Conservation (phyloP, 768 basidiomycete species). For the Hypholoma fasciculare region DNA sequence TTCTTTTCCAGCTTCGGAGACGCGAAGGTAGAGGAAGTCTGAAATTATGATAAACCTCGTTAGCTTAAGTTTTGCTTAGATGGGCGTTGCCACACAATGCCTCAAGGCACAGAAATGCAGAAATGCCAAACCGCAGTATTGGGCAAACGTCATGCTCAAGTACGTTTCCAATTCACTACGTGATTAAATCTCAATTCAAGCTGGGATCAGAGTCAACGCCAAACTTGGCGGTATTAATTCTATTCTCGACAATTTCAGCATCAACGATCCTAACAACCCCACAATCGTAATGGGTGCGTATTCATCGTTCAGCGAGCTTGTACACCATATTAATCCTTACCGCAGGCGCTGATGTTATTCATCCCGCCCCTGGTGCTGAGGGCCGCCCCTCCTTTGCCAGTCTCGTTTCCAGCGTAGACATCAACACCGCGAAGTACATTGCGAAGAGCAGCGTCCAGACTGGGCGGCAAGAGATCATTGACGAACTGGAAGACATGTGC, state of each 20-base stretch:
- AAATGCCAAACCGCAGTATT: constrained; percentile 74
- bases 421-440: constrained; percentile 67
- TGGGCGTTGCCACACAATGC: constrained; percentile 82
- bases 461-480: constrained; percentile 73
- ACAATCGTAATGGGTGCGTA: constrained; percentile 75
- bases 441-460: constrained; percentile 60
- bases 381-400: constrained; percentile 80
- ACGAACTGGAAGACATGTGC: constrained; percentile 65
- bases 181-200: neutral
- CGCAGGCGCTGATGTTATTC: constrained; percentile 78
- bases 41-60: neutral
- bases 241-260: constrained; percentile 59
- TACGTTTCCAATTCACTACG: constrained; percentile 29
- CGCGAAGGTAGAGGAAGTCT: constrained; percentile 21
- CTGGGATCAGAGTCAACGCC: constrained; percentile 62
- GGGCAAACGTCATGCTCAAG: constrained; percentile 82
- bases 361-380: constrained; percentile 77
- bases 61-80: constrained; percentile 32
- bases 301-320: neutral
- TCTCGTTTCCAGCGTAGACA: constrained; percentile 78
- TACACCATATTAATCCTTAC: constrained; percentile 22
- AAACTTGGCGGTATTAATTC: constrained; percentile 84
- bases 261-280: constrained; percentile 68
- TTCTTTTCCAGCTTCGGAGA: constrained; percentile 63
- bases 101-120: constrained; percentile 63